Evolutionary conservation across 371 early-diverging fungal species (phyloP).

Genomic region (Vittaforma corneae): DNA sequence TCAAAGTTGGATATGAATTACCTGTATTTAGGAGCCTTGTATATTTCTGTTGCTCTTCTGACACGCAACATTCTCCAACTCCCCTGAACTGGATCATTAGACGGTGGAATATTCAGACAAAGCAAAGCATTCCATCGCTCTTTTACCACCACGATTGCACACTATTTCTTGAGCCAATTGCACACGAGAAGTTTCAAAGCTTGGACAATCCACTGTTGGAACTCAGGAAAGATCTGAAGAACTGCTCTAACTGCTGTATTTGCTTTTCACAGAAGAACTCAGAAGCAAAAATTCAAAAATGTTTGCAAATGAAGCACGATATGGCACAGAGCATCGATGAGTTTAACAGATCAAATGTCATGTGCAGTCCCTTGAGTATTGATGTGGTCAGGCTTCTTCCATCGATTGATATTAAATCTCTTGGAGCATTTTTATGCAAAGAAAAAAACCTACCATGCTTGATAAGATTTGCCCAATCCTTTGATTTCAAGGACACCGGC

Average conservation of each 20-base stretch:
- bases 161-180: background rate
- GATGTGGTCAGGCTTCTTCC: conserved; percentile 65
- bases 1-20: conserved; percentile 24
- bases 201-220: background rate
- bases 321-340: too few species aligned
- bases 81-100: background rate
- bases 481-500: conserved; percentile 69
- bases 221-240: background rate
- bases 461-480: conserved; percentile 67
- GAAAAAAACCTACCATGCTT: conserved; percentile 67
- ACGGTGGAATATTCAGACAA: background rate
- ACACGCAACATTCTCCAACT: background rate
- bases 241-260: background rate
- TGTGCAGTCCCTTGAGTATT: background rate
- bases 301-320: too few species aligned
- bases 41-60: background rate
- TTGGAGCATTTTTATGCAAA: conserved; percentile 76
- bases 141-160: conserved; percentile 9
- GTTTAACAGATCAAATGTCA: background rate
- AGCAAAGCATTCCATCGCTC: background rate
- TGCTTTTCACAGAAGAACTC: background rate
- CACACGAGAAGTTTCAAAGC: background rate
- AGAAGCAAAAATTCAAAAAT: too few species aligned
- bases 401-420: conserved; percentile 64
- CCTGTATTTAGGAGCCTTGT: background rate